Evolutionary conservation across 345 rosid species (phyloP).

Genomic region (Murraya koenigii): DNA sequence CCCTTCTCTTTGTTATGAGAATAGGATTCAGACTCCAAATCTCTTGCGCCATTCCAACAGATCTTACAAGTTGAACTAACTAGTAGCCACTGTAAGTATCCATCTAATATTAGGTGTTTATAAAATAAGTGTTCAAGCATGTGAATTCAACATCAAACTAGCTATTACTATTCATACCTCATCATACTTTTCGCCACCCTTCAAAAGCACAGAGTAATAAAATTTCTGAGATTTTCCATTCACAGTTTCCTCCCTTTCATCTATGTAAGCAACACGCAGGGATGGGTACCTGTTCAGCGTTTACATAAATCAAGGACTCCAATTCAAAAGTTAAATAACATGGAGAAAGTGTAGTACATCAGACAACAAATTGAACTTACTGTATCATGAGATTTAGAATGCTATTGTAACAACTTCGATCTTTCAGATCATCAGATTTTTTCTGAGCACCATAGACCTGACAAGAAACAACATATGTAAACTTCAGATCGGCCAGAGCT

Average conservation of each 20-base stretch:
- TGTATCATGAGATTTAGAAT: conserved; percentile 81
- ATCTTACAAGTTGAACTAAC: not conserved
- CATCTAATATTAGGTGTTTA: not conserved
- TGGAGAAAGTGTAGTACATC: not conserved
- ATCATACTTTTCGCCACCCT: conserved; percentile 76
- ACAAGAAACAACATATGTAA: conserved; percentile 97
- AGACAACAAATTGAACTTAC: conserved; percentile 44
- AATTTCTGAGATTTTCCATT: conserved; percentile 54
- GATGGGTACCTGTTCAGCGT: conserved; percentile 68
- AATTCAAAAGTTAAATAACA: conserved; percentile 2
- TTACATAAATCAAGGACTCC: conserved; percentile 12
- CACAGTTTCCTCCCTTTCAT: conserved; percentile 69
- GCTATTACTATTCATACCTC: conserved; percentile 55
- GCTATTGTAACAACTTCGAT: conserved; percentile 69
- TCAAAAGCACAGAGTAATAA: conserved; percentile 87
- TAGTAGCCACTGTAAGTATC: not conserved
- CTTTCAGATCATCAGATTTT: conserved; percentile 53
- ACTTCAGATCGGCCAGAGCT: conserved; percentile 88
- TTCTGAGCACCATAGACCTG: conserved; percentile 91
- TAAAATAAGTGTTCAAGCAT: not conserved
- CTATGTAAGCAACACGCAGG: conserved; percentile 91
- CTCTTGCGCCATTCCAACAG: not conserved
- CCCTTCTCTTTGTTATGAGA: not conserved
- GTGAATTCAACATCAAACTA: conserved; percentile 10
- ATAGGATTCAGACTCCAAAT: not conserved